Evolutionary conservation across 176 grass and related monocot genomes (phyloP), one percentile per base, ranked within the genome.

Genomic region (Neostapfia colusana): DNA sequence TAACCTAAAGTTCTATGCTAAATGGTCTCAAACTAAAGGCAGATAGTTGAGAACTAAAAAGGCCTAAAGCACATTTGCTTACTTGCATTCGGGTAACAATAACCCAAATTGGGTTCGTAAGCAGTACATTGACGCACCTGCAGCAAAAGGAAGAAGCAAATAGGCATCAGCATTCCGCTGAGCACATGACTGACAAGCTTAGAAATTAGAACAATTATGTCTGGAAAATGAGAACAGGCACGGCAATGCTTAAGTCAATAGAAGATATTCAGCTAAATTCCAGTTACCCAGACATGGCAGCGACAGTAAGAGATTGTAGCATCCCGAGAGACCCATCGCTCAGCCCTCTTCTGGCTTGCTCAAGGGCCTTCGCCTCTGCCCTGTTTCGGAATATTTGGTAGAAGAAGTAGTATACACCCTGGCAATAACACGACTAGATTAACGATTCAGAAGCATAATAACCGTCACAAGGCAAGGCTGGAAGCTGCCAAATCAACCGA

Each of bases 351-450:
- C 65, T 80, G 37, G 79, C 80, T 40, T 64, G 87, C 59, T 78
- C 77, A 46, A 85, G 89, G 43, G 91, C 89, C 39, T 68, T 84
- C 9, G 87, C 77, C 80, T 99, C 89, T 41, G 87, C 89, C 53
- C 71, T 84, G 69, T 82, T 85, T 77, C 91, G 75, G 73, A 99
- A 99, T 82, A 92, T 90, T 82, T 99, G 91, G 78, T 95, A 99
- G 87, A 99, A 95, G 73, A 88, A 99, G 73, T 99, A 98, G 80
- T 99, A 99, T 55, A 99, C 91, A 39, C 95, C 95, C 91, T 97
- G 44, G 67, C 28, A 62, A 55, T 17, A 68, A 69, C 63, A 67
- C 4, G 61, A 26, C 1, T 6, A 9, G 6, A 46, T 73, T 73
- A 15, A 48, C 8, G 15, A 82, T 82, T n/a, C 17, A 67, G 60